These are phyloP conservation scores for Hyphodiscus hymeniophilus DNA, from an alignment of 495 filamentous ascomycete genomes.

Conservation along the genomic window DNA sequence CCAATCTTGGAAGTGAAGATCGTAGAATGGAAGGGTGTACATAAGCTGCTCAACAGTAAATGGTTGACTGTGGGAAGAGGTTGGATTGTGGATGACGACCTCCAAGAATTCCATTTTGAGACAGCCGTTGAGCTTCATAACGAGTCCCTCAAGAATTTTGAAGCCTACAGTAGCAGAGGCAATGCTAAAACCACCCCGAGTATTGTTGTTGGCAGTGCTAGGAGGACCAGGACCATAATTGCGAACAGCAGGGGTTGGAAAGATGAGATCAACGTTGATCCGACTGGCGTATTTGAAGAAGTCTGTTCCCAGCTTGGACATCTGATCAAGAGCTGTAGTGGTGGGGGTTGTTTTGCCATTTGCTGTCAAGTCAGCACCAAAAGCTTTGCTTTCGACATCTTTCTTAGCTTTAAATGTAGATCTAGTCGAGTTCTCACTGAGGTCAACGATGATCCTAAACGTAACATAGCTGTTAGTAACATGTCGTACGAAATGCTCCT, in stretches of 20 bases:
- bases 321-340: neutral
- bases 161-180: neutral
- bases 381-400: too few species aligned
- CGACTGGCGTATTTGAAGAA: neutral
- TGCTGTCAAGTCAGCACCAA: too few species aligned
- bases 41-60: neutral
- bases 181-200: neutral
- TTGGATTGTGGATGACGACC: neutral
- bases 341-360: too few species aligned
- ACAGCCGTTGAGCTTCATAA: neutral
- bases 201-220: too few species aligned
- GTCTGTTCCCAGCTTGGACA: neutral
- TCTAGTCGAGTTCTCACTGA: neutral
- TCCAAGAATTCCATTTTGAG: neutral
- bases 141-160: neutral
- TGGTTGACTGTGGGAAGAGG: neutral
- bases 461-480: too few species aligned
- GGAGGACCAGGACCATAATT: neutral
- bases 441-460: neutral
- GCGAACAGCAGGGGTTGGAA: neutral
- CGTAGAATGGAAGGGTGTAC: constrained; percentile 7
- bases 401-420: too few species aligned
- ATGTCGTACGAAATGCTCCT: too few species aligned
- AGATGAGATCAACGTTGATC: neutral
- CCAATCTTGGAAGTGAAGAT: constrained; percentile 10